Base-by-base conservation (phyloP, 169 alveolate genomes). In the Plasmodium adleri region DNA sequence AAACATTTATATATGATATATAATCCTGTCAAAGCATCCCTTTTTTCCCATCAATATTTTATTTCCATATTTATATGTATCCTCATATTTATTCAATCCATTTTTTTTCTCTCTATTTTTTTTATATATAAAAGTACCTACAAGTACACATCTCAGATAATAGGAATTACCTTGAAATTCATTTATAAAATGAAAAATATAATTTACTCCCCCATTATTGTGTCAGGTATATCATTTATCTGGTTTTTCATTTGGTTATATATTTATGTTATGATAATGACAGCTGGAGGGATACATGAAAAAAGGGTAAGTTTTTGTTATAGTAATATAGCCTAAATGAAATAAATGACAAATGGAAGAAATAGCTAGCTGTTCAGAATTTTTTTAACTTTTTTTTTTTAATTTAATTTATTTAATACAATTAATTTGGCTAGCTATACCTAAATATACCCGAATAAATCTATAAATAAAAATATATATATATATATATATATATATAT, bases 31-130 rank as follows among this genome's bases (percentile, higher is more conserved):
- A 78, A 78, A 60, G 78, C 78, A n/a, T 43, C 89, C 24, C 52
- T 78, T 78, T 78, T 78, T 78, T 78, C 89, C 13, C 67, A 78
- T n/a, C 89, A 78, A 39, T 78, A 78, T 45, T 24, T 66, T 59
- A 22, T 59, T 22, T 78, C 89, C 12, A 78, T 78, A 28, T 49
- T 64, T 20, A 59, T 66, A 56, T 78, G 72, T 22, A 50, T 78
- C 26, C 43, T 32, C 15, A 50, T 64, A n/a, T 39, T 78, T 6
- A 60, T 59, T 5, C 89, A 78, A 49, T 75, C 72, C 24, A 22
- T 78, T 64, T 50, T 78, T n/a, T 78, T 52, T 20, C 49, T 78
- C 17, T 50, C 67, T 56, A 58, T 78, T 1, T 49, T 78, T 12
- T 78, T 59, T 24, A 13, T 78, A 58, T 78, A 78, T 32, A 78